A percentile compares a stretch with the other conserved stretches of the same genome.
phyloP scores from a whole-genome alignment of 495 filamentous ascomycete species.

The Penicillium paradoxum region DNA sequence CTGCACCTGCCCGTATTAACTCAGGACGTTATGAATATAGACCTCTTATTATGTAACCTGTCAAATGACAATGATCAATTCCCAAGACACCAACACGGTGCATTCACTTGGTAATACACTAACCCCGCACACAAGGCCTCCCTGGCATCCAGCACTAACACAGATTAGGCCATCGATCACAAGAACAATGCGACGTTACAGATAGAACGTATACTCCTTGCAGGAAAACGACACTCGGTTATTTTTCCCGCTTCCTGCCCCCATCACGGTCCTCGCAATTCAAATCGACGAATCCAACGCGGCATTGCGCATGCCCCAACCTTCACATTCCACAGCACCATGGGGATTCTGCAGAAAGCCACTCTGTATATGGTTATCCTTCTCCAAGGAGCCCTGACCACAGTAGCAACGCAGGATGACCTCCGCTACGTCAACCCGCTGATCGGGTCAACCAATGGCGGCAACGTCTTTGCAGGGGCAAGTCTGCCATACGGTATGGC shows the following conservation, averaged over 20 bases:
- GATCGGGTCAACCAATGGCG: constrained; percentile 53
- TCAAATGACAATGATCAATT: background rate
- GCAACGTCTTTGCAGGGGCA: constrained; percentile 68
- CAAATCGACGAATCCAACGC: background rate
- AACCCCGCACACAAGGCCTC: constrained; percentile 3
- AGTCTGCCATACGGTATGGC: constrained; percentile 71
- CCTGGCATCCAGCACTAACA: constrained; percentile 1
- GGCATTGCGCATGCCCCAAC: background rate
- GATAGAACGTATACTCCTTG: background rate
- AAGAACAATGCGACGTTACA: constrained; percentile 9
- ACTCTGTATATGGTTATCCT: background rate
- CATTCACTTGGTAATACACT: background rate
- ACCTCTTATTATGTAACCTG: no score
- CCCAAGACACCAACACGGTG: background rate
- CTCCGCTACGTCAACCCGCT: constrained; percentile 45
- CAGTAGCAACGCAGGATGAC: constrained; percentile 17
- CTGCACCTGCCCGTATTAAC: no score
- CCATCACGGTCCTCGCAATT: background rate
- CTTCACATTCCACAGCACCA: background rate
- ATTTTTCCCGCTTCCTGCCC: background rate
- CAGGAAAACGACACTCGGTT: background rate
- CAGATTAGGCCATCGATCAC: background rate
- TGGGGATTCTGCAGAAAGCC: background rate
- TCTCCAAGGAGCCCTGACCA: background rate
- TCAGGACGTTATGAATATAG: no score